Evolutionary conservation across 1,139 yeast species (phyloP).

Genomic region (Cylindricascospora bacillispora): DNA sequence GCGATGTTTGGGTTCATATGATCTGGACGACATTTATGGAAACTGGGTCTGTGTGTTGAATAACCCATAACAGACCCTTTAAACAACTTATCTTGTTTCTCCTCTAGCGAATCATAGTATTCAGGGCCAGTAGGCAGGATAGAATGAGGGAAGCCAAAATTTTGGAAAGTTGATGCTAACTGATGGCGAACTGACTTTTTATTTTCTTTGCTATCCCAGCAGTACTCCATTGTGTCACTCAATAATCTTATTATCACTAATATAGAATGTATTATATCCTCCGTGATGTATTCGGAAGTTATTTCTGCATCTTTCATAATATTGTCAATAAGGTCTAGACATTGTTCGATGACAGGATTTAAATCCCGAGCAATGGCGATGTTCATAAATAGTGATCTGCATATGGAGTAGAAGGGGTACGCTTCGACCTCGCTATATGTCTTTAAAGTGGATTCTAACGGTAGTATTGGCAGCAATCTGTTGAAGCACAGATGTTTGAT

Average conservation of each 20-base stretch:
- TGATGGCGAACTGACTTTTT: slow-evolving; percentile 3
- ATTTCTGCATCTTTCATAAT: slow-evolving; percentile 11
- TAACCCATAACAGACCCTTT: slow-evolving; percentile 17
- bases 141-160: not conserved
- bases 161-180: not conserved
- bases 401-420: slow-evolving; percentile 12
- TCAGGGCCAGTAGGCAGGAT: not conserved
- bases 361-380: slow-evolving; percentile 13
- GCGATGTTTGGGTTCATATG: slow-evolving; percentile 13
- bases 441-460: slow-evolving; percentile 11
- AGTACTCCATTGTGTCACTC: slow-evolving; percentile 19
- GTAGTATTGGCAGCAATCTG: slow-evolving; percentile 11
- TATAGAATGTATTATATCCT: slow-evolving; percentile 15
- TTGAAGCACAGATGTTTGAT: slow-evolving; percentile 12
- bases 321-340: slow-evolving; percentile 13
- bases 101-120: slow-evolving; percentile 4
- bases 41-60: slow-evolving; percentile 19
- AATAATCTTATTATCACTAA: slow-evolving; percentile 17
- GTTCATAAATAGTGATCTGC: slow-evolving; percentile 16
- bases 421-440: slow-evolving; percentile 18
- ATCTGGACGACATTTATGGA: slow-evolving; percentile 18
- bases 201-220: slow-evolving; percentile 15
- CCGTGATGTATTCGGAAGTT: slow-evolving; percentile 7
- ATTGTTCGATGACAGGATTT: slow-evolving; percentile 10
- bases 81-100: slow-evolving; percentile 10